Conservation (phyloP, 2,329 filamentous ascomycete species). For the Aspergillus awamori region DNA sequence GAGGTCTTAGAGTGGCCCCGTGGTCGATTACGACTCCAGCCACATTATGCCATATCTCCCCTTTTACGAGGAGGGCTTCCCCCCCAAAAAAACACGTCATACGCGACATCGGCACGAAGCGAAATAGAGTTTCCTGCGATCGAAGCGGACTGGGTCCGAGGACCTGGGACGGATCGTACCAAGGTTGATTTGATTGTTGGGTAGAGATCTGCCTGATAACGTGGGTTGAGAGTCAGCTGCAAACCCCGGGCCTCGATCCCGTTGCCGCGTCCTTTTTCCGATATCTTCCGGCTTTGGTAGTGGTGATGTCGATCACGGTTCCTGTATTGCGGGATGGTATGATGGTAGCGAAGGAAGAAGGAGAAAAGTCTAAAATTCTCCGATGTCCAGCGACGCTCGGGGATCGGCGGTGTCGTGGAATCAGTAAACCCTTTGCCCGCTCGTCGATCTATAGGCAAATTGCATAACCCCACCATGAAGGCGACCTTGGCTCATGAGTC, state of each 20-base stretch:
- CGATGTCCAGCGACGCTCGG: neutral
- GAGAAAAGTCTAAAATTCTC: neutral
- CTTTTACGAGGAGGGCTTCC: no score
- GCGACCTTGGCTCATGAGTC: neutral
- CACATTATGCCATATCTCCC: no score
- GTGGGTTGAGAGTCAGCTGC: neutral
- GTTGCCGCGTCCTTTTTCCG: neutral
- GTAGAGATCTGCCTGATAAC: neutral
- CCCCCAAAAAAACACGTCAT: no score
- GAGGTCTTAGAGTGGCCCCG: no score
- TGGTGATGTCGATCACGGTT: neutral
- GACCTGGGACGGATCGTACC: neutral
- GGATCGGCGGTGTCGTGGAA: neutral
- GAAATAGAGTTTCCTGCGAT: no score
- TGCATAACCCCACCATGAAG: neutral
- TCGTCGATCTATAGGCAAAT: neutral
- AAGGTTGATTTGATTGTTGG: neutral
- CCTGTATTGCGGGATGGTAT: neutral
- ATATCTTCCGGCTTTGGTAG: neutral
- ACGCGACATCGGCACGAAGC: no score
- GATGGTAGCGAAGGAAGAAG: neutral
- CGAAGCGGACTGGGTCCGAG: neutral
- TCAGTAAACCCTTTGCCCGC: neutral
- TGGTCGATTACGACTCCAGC: no score
- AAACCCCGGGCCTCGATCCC: neutral